phyloP scores from a whole-genome alignment of 768 basidiomycete genomes.

The Phylloporus scabripes region DNA sequence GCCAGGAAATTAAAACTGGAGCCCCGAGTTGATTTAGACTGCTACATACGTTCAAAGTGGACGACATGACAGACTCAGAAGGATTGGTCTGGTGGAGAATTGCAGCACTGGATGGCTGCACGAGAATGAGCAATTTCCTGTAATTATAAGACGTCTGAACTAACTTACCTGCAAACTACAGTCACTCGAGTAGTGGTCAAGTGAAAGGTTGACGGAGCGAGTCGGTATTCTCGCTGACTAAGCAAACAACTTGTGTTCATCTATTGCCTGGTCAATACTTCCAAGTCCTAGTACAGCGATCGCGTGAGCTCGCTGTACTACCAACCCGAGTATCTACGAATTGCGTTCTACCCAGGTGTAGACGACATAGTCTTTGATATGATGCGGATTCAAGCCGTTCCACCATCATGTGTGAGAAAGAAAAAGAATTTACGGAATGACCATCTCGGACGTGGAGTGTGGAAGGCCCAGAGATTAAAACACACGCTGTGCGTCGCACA shows the following conservation, averaged over 20 bases:
- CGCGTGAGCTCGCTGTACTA: too few relatives aligned
- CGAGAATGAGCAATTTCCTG: conserved; percentile 1
- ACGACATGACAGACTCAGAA: conserved; percentile 47
- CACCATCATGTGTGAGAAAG: conserved; percentile 14
- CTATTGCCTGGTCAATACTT: too few relatives aligned
- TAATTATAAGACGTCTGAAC: neutral
- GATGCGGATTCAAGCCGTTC: neutral
- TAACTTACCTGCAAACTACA: conserved; percentile 9
- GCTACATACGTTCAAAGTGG: conserved; percentile 69
- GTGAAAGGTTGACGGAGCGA: conserved; percentile 22
- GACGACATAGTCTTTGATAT: neutral
- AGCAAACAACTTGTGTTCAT: conserved; percentile 3
- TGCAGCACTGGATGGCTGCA: conserved; percentile 3
- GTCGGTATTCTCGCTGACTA: conserved; percentile 30
- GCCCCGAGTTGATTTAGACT: neutral
- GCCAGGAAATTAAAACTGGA: conserved; percentile 1
- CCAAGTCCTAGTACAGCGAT: too few relatives aligned
- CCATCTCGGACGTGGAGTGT: neutral
- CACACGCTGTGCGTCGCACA: neutral
- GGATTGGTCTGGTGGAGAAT: conserved; percentile 9
- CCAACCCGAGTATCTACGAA: neutral
- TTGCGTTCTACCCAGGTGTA: neutral
- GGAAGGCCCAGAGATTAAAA: conserved; percentile 1
- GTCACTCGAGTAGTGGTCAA: conserved; percentile 13
- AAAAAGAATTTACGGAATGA: conserved; percentile 2